Conservation (phyloP, 768 basidiomycete genomes). For the Galerina sulciceps region DNA sequence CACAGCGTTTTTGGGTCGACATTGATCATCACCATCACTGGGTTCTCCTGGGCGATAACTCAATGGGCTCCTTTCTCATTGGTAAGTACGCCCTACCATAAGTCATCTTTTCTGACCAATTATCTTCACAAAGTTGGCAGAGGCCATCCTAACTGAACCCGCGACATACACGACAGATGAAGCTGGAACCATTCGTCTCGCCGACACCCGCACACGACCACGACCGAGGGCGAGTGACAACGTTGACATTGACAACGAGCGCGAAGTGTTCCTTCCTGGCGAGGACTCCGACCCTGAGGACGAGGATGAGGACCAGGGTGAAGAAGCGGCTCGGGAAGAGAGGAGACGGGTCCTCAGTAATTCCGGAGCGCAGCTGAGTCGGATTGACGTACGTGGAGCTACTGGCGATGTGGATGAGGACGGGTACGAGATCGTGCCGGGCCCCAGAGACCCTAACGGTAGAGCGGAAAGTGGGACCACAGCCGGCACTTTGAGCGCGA, state of each 20-base stretch:
- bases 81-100: conserved; percentile 44
- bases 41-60: conserved; percentile 91
- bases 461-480: conserved; percentile 9
- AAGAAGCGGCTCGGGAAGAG: conserved; percentile 20
- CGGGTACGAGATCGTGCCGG: conserved; percentile 31
- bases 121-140: conserved; percentile 61
- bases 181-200: conserved; percentile 43
- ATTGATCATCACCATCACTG: conserved; percentile 74
- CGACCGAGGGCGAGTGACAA: conserved; percentile 11
- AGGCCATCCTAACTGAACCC: conserved; percentile 81
- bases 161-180: conserved; percentile 34
- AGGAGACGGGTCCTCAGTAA: conserved; percentile 41
- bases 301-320: conserved; percentile 30
- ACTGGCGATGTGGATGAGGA: conserved; percentile 27
- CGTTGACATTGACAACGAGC: conserved; percentile 26
- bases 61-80: conserved; percentile 94
- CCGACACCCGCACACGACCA: conserved; percentile 44
- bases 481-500: conserved; percentile 60
- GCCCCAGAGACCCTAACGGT: conserved; percentile 3
- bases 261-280: conserved; percentile 31
- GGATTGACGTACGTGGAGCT: conserved; percentile 39
- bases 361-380: conserved; percentile 51
- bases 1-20: conserved; percentile 74
- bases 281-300: conserved; percentile 33
- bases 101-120: background rate